Base-by-base conservation (phyloP, 2,329 filamentous ascomycete genomes). In the Alternaria sp. region DNA sequence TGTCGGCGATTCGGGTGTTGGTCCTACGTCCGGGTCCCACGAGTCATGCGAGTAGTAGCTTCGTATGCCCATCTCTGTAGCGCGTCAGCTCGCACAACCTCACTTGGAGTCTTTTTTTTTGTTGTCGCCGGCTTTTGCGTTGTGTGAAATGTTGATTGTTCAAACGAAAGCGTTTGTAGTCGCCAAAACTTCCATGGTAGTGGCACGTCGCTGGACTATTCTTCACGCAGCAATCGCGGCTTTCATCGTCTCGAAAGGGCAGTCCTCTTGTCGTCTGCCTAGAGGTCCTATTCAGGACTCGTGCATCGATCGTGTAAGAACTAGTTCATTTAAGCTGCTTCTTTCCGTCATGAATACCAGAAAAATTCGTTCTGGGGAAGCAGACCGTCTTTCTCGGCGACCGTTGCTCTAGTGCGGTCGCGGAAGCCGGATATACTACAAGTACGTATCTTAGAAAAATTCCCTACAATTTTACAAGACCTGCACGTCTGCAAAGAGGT, bases 21-120 rank as follows among this genome's bases (percentile, higher is more conserved):
- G 53, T 51, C 37, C 10, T 31, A 51, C 39, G 40, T 50, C 23
- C 39, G 45, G 13, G 50, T 42, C 17, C 46, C 66, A 57, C 69
- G 69, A 71, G 67, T 70, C 69, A 69, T 60, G 63, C 37, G 24
- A 23, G 44, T 49, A 52, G 34, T 57, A 40, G 36, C 53, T 23
- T 17, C 29, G n/a, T 17, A 54, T 26, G 56, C 60, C 56, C 66
- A 68, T 68, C 33, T 34, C 51, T 51, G 51, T 51, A 48, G 56
- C 55, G 58, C 52, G 51, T 60, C 33, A 24, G 10, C 24, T 34
- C 37, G 31, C 49, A 33, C 34, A 53, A 62, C 56, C 52, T 63
- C 61, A 51, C 51, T 45, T 60, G 37, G 50, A 29, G 23, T 40
- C 21, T 52, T 37, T 17, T 28, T 23, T 23, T 51, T 42, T 17